These are phyloP conservation scores for Isatis tinctoria DNA, from an alignment of 345 rosid genomes.

Conservation along the genomic window DNA sequence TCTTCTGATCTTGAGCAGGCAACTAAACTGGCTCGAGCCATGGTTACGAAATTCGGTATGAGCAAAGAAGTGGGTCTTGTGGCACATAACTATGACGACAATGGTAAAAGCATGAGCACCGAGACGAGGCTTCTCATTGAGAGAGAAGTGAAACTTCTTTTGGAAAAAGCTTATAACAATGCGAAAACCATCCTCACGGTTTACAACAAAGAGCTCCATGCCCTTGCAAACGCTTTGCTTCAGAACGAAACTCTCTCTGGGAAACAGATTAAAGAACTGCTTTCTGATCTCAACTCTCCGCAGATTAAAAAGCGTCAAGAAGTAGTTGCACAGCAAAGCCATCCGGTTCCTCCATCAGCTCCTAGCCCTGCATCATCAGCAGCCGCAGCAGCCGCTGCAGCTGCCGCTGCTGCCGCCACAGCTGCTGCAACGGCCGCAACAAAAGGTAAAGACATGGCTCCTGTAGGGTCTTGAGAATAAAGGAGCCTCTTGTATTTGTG, in stretches of 20 bases:
- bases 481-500: slow-evolving; percentile 28
- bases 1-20: slow-evolving; percentile 84
- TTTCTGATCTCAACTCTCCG: slow-evolving; percentile 60
- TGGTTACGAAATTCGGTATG: slow-evolving; percentile 94
- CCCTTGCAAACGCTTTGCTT: slow-evolving; percentile 81
- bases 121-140: slow-evolving; percentile 92
- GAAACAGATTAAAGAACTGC: slow-evolving; percentile 65
- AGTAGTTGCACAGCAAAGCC: slow-evolving; percentile 50
- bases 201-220: slow-evolving; percentile 70
- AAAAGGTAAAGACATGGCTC: slow-evolving; percentile 72
- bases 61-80: slow-evolving; percentile 86
- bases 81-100: slow-evolving; percentile 66
- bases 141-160: slow-evolving; percentile 62
- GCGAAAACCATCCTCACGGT: slow-evolving; percentile 78
- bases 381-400: slow-evolving; percentile 59
- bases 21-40: slow-evolving; percentile 70
- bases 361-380: slow-evolving; percentile 74
- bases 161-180: slow-evolving; percentile 84
- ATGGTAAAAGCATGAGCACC: slow-evolving; percentile 97
- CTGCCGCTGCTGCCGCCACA: slow-evolving; percentile 51
- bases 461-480: slow-evolving; percentile 64
- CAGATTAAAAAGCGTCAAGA: slow-evolving; percentile 53
- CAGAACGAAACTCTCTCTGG: slow-evolving; percentile 79
- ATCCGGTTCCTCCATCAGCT: slow-evolving; percentile 67
- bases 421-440: slow-evolving; percentile 69